Base-by-base conservation (phyloP, 805 yeast genomes). In the Sungouiozyma ichnusensis region DNA sequence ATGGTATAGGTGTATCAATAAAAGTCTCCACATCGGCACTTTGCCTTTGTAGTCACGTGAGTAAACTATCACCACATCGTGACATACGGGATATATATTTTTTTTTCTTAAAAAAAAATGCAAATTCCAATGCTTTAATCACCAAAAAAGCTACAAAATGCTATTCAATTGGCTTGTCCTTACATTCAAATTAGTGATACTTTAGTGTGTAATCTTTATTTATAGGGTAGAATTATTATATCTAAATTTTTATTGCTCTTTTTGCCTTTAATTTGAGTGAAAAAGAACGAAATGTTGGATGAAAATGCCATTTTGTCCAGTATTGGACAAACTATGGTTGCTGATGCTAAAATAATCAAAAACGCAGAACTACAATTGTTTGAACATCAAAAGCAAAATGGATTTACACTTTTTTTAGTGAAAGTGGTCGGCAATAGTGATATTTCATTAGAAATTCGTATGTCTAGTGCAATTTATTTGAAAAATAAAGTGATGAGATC, bases 381-480 rank as follows among this genome's bases (percentile, higher is more conserved):
- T 32, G 68, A 65, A 34, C 73, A 64, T 46, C 81, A 76, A 53
- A 71, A 69, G 46, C 74, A 72, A 46, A 70, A 74, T 1, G 82
- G 82, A 3, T 76, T 77, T 57, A 73, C 81, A 1, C 64, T 69
- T 13, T 74, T 74, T 52, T 63, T 77, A 37, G 60, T 78, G 20
- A 74, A 71, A 33, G 62, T 77, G 37, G 66, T 74, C 13, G 57
- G 64, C 8, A 80, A 77, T 49, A 57, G 57, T 3, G 60, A 65
- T 3, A 62, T 67, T 24, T 64, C 74, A 4, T 46, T 52, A 5
- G 65, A 67, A 11, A 69, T 76, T 39, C 68, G 77, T 45, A 64
- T 74, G 45, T 80, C 85, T 11, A 71, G 81, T 4, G 79, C 82
- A 0, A 81, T 83, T 4, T 80, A 75, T 55, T 74, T 81, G 59